phyloP scores from a whole-genome alignment of 1,284 basidiomycete species.

The Apiotrichum sp. region DNA sequence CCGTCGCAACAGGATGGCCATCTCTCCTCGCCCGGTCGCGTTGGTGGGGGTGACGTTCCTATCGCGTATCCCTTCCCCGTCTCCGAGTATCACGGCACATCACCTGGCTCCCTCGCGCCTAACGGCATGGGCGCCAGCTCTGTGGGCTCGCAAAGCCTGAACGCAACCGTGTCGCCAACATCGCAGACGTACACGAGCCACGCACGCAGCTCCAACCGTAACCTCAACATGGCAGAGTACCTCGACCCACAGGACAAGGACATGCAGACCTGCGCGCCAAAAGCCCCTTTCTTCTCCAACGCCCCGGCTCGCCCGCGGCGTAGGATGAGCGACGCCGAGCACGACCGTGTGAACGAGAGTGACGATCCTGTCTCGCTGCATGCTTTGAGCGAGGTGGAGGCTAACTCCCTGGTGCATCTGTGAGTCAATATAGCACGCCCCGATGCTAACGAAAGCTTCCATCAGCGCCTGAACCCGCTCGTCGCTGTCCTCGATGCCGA shows the following conservation, averaged over 20 bases:
- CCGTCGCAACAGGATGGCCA: neutral
- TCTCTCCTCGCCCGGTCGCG: neutral
- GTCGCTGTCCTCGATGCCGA: slow-evolving; percentile 27
- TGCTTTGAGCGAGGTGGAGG: slow-evolving; percentile 20
- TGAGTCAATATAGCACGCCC: slow-evolving; percentile 2
- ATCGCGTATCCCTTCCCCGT: neutral
- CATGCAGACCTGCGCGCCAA: no score
- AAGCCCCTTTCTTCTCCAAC: no score
- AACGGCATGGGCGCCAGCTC: neutral
- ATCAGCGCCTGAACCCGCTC: slow-evolving; percentile 27
- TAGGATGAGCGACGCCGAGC: no score
- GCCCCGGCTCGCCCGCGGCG: no score
- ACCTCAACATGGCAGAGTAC: no score
- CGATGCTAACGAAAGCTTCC: slow-evolving; percentile 21
- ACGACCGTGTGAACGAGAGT: no score
- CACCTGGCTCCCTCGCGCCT: neutral
- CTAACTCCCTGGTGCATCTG: slow-evolving; percentile 23
- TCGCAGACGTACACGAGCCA: no score
- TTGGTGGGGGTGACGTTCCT: neutral
- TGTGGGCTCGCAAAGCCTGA: neutral
- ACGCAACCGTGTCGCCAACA: slow-evolving; percentile 8
- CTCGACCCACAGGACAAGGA: no score
- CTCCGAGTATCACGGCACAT: neutral
- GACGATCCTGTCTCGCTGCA: no score
- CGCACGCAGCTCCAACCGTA: no score